Evolutionary conservation across 805 yeast genomes (phyloP), one percentile per base, ranked within the genome.

Genomic region (Priceomyces medius): DNA sequence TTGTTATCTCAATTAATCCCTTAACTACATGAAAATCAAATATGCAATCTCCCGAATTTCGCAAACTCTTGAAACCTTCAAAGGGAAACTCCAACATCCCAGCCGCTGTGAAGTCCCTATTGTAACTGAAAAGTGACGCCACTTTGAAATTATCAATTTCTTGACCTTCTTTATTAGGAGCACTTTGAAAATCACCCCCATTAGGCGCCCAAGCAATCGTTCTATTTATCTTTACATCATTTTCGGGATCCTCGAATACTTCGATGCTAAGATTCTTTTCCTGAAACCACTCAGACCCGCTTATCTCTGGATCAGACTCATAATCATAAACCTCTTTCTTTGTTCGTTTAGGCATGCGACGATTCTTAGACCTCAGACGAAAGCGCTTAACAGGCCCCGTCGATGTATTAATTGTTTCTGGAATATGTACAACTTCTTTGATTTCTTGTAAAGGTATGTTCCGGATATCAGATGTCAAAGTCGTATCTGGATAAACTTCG

Each of bases 1-100:
- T 48, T 1, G 80, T 76, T 2, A 86, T 90, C 52, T 86, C 87
- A 7, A 87, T 56, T 2, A 74, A 50, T 0, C 97, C 97, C 29
- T 73, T 66, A 3, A 85, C 74, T 32, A 89, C 88, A 56, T 81
- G 85, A 56, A 89, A 89, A 20, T 83, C 80, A 52, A 85, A 81
- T 48, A 82, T 76, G 2, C 86, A 81, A 42, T 80, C 81, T 21
- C 80, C 83, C 17, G 90, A 78, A 19, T 77, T 66, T 47, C 79
- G 77, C 44, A 74, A 61, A 33, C 81, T 76, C 55, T 85, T 87
- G 38, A 74, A 68, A 0, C 85, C 83, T 7, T 75, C 76, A 1
- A 66, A 57, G 0, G 91, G 89, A 21, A 88, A 64, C 43, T 79
- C 80, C 43, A 87, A 66, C 51, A 85, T 68, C 3, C 95, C 96